These are phyloP conservation scores for Garcia nutans DNA, from an alignment of 345 rosid species.

Conservation along the genomic window DNA sequence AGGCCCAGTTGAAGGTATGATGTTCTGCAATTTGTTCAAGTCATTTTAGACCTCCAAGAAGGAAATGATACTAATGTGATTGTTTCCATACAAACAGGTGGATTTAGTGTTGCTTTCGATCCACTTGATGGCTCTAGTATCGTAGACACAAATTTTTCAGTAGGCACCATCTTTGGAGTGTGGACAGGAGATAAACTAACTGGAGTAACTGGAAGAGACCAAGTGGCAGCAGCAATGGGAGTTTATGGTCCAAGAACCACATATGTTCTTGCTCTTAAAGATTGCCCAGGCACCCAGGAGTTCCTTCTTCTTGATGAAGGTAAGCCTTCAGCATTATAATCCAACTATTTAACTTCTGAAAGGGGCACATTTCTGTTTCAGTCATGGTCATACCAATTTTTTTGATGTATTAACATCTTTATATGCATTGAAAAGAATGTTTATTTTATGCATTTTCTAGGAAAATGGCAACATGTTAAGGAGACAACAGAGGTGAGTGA, in stretches of 20 bases:
- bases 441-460: slow-evolving; percentile 37
- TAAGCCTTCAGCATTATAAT: slow-evolving; percentile 24
- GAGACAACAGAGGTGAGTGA: slow-evolving; percentile 82
- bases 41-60: neutral
- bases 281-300: slow-evolving; percentile 85
- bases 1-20: slow-evolving; percentile 85
- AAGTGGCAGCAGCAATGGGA: slow-evolving; percentile 97
- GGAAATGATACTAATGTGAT: slow-evolving; percentile 9
- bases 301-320: slow-evolving; percentile 99
- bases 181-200: slow-evolving; percentile 97
- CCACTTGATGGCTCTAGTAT: slow-evolving; percentile 86
- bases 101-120: slow-evolving; percentile 92
- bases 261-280: slow-evolving; percentile 83
- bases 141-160: slow-evolving; percentile 83
- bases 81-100: slow-evolving; percentile 42
- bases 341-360: neutral
- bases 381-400: neutral
- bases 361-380: neutral
- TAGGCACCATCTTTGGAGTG: slow-evolving; percentile 94
- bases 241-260: slow-evolving; percentile 90
- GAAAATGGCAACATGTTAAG: slow-evolving; percentile 96
- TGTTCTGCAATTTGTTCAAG: neutral
- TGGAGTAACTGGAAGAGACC: slow-evolving; percentile 77
- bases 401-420: neutral
- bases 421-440: slow-evolving; percentile 2